phyloP scores from a whole-genome alignment of 331 rosid species.

The Malus hybrid region DNA sequence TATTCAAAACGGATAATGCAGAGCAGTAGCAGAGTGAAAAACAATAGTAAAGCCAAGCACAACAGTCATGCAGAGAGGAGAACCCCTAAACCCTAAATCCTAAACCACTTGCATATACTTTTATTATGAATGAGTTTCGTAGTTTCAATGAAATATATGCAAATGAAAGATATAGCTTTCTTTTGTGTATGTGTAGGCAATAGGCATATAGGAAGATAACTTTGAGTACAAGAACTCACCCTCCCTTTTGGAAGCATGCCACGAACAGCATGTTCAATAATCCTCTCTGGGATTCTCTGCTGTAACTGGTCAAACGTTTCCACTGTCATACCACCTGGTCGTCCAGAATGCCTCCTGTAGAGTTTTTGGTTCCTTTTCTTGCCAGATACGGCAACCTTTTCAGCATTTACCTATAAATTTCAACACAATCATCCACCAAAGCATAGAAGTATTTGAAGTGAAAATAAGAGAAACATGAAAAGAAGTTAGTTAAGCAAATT shows the following conservation, averaged over 20 bases:
- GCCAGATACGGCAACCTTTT: constrained; percentile 78
- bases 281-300: constrained; percentile 84
- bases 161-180: neutral
- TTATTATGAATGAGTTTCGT: neutral
- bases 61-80: no score
- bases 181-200: neutral
- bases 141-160: neutral
- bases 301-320: constrained; percentile 89
- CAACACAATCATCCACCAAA: neutral
- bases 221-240: constrained; percentile 47
- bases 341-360: constrained; percentile 93
- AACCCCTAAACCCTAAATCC: no score
- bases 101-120: neutral
- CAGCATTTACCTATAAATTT: constrained; percentile 68
- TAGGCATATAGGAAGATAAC: neutral
- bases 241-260: constrained; percentile 99
- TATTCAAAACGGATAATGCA: neutral
- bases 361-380: constrained; percentile 87
- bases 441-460: neutral
- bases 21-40: neutral
- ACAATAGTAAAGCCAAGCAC: neutral
- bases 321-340: constrained; percentile 92
- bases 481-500: neutral
- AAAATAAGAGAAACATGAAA: neutral
- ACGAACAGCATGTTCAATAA: constrained; percentile 91